Evolutionary conservation across 2,329 filamentous ascomycete species (phyloP), one percentile per base, ranked within the genome.

Genomic region (Esteya vermicola): DNA sequence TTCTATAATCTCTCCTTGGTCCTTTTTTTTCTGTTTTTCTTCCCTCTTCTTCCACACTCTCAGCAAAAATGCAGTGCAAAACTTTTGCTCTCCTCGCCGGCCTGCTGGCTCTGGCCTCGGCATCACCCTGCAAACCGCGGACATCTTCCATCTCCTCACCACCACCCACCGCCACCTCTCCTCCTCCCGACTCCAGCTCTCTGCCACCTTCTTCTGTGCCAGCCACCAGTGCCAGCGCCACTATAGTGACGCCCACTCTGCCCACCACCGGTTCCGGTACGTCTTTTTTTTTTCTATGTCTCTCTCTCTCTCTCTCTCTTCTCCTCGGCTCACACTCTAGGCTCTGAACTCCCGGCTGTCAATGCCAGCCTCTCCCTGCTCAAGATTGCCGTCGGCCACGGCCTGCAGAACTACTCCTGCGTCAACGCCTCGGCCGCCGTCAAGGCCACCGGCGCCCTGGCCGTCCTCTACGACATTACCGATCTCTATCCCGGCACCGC

Each of bases 401-500:
- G 77, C 42, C 70, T 77, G 50, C 77, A 81, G 52, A 81, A 81
- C 67, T 81, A 81, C 63, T 77, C 72, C 28, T 81, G 77, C 57
- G 53, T 50, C 23, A 41, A 50, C 12, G 46, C 48, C n/a, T 43
- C 51, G 14, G 54, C 57, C 9, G 55, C 53, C 3, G 47, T 50
- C 0, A 59, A 64, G 23, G 50, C 50, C 6, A 54, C 58, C 18
- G 74, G 75, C 34, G 75, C 75, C 35, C 60, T 76, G 20, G 75
- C 75, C 45, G 66, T 70, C 40, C 67, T 78, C 44, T 76, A 73
- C 65, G 72, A 78, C 50, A 59, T 67, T 47, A 68, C 64, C 12
- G 25, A 47, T 4, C 57, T 75, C n/a, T 72, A 68, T 54, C 70
- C 72, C 0, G 59, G 60, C 19, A 58, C 60, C 6, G 49, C 59